Evolutionary conservation across 177 flowering plant genomes (phyloP), one percentile per base, ranked within the genome.

Genomic region (Tripterygium wilfordii): DNA sequence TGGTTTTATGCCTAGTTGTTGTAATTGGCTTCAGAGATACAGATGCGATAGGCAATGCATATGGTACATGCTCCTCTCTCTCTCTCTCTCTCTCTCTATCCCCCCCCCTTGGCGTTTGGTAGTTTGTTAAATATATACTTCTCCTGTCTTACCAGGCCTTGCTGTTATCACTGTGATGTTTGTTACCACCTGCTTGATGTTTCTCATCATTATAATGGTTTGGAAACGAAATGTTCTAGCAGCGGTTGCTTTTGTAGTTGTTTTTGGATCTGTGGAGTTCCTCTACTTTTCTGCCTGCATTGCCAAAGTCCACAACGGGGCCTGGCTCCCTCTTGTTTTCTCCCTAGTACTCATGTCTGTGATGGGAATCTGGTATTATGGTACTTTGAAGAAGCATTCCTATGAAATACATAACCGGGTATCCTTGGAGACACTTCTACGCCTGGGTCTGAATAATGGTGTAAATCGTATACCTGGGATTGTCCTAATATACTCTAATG

Each of bases 41-140:
- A 2, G 51, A 63, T 30, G 56, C 45, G 52, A 73, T 82, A 28
- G 89, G 78, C 59, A 58, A 72, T 64, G 89, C 89, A n/a, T 72
- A 76, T 46, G 88, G 88, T 79, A 45, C 25, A 44, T 20, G 38
- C 19, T 13, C 27, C 31, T 42, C 37, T 54, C 20, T 17, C 49
- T 32, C 24, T 10, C 30, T 29, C 43, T 23, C 32, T 21, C 37
- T 18, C 21, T 3, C 21, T 9, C n/a, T 42, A 22, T 36, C 37
- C 17, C 24, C 14, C 28, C 18, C 23, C 14, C 18, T 7, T 45
- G 4, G 2, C 16, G 20, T 39, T 43, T 23, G 10, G 17, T 10
- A 39, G 6, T 18, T 32, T 30, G 2, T 14, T 39, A 39, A 2
- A 38, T 2, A 5, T 18, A 15, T 12, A 8, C 42, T 18, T 22